Evolutionary conservation across 305 asterid genomes (phyloP).

Genomic region (Fraxinus velutina): DNA sequence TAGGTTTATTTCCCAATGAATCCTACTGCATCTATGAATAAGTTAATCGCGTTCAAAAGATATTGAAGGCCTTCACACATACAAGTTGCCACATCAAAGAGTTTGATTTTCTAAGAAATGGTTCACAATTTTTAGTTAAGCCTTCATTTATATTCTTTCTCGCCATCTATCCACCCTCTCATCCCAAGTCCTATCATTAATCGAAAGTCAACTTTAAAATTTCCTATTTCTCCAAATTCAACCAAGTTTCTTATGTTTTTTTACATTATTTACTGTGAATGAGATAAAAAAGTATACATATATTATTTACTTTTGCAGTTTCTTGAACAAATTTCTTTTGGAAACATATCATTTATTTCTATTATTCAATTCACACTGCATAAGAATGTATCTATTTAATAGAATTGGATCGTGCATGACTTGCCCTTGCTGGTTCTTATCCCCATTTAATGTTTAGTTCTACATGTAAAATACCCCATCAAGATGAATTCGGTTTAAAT

Average conservation of each 20-base stretch:
- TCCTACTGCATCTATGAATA: background rate
- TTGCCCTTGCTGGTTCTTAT: background rate
- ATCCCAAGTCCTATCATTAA: background rate
- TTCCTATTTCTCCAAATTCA: background rate
- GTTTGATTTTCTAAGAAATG: background rate
- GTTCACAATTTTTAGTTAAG: background rate
- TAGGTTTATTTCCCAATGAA: background rate
- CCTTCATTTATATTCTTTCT: background rate
- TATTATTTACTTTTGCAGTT: background rate
- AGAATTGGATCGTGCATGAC: background rate
- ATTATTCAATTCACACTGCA: background rate
- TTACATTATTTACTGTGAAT: background rate
- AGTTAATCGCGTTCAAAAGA: background rate
- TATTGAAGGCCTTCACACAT: background rate
- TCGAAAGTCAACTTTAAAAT: background rate
- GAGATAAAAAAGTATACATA: background rate
- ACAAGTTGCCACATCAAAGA: background rate
- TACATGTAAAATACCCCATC: background rate
- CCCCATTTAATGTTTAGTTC: background rate
- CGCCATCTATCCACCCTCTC: background rate
- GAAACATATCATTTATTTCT: background rate
- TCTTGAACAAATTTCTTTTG: background rate
- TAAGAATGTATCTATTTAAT: background rate
- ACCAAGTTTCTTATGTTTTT: background rate
- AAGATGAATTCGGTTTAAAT: background rate